Conservation (phyloP, 345 rosid species). For the Rubroshorea leprosula region DNA sequence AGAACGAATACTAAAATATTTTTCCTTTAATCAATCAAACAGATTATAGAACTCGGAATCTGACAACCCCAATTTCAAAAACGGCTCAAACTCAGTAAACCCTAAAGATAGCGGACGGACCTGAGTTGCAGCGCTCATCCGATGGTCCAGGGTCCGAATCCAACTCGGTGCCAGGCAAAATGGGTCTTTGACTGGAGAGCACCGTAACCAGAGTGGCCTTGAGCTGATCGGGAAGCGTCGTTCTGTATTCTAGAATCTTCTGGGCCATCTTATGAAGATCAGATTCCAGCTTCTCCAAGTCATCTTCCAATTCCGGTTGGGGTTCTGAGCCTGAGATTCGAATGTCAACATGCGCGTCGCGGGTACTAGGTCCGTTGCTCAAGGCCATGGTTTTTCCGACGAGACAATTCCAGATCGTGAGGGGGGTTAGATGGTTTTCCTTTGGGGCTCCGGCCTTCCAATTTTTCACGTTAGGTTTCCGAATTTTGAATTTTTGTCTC, state of each 20-base stretch:
- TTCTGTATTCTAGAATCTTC: slow-evolving; percentile 55
- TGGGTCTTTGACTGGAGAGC: slow-evolving; percentile 34
- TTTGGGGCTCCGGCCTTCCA: slow-evolving; percentile 7
- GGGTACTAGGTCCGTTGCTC: slow-evolving; percentile 11
- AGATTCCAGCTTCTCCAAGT: no score
- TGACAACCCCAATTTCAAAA: slow-evolving; percentile 1
- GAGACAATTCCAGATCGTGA: no score
- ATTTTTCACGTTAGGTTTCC: slow-evolving; percentile 17
- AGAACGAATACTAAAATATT: background rate
- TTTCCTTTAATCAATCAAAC: background rate
- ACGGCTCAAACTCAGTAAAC: slow-evolving; percentile 19
- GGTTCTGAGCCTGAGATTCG: slow-evolving; percentile 20
- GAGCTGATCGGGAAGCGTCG: slow-evolving; percentile 62
- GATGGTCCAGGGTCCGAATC: slow-evolving; percentile 37
- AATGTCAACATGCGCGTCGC: background rate
- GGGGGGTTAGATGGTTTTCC: background rate
- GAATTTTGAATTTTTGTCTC: slow-evolving; percentile 15
- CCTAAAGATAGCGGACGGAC: slow-evolving; percentile 19
- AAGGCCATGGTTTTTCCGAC: slow-evolving; percentile 21
- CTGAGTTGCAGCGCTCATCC: slow-evolving; percentile 22
- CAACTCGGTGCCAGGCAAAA: slow-evolving; percentile 16
- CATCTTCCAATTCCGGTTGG: slow-evolving; percentile 24
- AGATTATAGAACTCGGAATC: background rate
- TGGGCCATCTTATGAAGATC: no score
- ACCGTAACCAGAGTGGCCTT: slow-evolving; percentile 13